Conservation (phyloP, 2,329 filamentous ascomycete genomes). For the Cladosporium halotolerans region DNA sequence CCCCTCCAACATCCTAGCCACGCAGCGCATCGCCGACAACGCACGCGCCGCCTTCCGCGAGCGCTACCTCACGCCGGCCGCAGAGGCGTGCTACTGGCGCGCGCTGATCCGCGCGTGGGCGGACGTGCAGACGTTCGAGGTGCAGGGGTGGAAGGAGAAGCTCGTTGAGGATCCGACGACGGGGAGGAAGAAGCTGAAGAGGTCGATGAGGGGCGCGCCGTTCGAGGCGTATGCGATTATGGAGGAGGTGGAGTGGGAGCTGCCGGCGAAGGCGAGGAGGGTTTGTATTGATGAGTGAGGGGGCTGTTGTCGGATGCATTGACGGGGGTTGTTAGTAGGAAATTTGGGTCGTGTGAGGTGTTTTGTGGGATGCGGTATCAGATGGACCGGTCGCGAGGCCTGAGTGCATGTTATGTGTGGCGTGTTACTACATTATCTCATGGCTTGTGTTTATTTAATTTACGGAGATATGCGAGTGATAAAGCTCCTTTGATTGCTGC, state of each 20-base stretch:
- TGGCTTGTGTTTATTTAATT: no score
- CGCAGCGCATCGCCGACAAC: slow-evolving; percentile 22
- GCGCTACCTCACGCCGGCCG: slow-evolving; percentile 22
- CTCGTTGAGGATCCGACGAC: slow-evolving; percentile 6
- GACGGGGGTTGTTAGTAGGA: no score
- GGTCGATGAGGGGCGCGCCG: slow-evolving; percentile 21
- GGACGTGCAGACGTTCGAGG: slow-evolving; percentile 20
- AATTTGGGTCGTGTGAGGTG: no score
- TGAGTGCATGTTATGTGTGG: no score
- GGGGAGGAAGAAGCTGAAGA: slow-evolving; percentile 17
- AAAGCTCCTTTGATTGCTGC: no score
- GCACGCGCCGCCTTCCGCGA: slow-evolving; percentile 20
- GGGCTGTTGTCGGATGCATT: background rate
- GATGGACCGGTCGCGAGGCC: no score
- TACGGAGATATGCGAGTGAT: no score
- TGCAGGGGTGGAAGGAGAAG: slow-evolving; percentile 20
- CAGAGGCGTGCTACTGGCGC: slow-evolving; percentile 24
- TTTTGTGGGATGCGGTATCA: no score
- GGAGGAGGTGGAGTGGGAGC: slow-evolving; percentile 26
- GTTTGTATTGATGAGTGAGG: slow-evolving; percentile 24
- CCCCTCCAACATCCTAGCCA: slow-evolving; percentile 1
- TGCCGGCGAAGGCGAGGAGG: slow-evolving; percentile 23
- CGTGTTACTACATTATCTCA: no score
- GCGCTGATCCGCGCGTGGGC: slow-evolving; percentile 24
- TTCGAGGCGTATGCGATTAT: slow-evolving; percentile 28